phyloP scores from a whole-genome alignment of 805 yeast genomes.

The Kurtzmaniella fragi region DNA sequence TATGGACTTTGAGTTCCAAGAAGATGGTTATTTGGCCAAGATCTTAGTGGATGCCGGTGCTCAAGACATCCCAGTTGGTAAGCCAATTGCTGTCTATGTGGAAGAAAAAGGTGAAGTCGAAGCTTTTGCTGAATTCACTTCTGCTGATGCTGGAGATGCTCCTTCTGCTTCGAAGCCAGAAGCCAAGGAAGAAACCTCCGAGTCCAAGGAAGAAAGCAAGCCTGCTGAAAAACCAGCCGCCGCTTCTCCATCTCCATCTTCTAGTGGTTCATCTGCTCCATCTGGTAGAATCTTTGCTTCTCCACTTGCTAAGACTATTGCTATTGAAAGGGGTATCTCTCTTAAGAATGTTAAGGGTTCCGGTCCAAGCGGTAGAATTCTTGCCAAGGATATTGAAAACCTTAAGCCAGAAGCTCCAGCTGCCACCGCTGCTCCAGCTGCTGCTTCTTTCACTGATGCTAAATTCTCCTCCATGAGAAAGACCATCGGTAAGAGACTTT shows the following conservation, averaged over 20 bases:
- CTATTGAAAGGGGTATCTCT: conserved; percentile 86
- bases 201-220: conserved; percentile 16
- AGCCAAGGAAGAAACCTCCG: conserved; percentile 29
- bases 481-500: conserved; percentile 84
- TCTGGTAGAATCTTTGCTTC: conserved; percentile 83
- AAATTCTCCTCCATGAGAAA: conserved; percentile 91
- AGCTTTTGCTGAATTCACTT: conserved; percentile 83
- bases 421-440: conserved; percentile 43
- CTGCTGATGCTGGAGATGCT: conserved; percentile 66
- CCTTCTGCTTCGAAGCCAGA: conserved; percentile 34
- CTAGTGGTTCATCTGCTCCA: conserved; percentile 35
- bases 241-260: conserved; percentile 28
- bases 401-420: conserved; percentile 46
- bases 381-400: conserved; percentile 83
- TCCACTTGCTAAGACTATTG: conserved; percentile 90
- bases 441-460: conserved; percentile 67
- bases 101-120: conserved; percentile 79
- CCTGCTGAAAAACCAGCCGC: conserved; percentile 24
- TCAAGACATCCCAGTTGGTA: conserved; percentile 87
- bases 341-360: conserved; percentile 82
- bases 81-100: conserved; percentile 95
- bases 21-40: conserved; percentile 90
- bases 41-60: conserved; percentile 79
- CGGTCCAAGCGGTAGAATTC: conserved; percentile 94
- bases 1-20: conserved; percentile 98